phyloP scores from a whole-genome alignment of 768 basidiomycete species.

The Kwoniella bestiolae region DNA sequence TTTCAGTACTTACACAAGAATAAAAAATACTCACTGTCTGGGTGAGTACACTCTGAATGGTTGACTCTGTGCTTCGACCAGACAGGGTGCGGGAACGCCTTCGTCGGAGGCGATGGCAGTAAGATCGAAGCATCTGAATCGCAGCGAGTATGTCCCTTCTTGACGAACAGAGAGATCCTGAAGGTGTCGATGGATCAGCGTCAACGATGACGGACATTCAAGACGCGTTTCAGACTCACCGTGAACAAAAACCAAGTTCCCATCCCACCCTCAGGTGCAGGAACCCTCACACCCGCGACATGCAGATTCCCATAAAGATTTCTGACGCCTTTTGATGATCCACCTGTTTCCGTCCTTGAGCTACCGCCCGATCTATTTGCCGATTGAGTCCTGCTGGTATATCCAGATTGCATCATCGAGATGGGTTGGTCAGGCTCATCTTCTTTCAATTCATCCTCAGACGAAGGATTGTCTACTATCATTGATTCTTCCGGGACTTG shows the following conservation, averaged over 20 bases:
- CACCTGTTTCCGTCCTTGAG: background rate
- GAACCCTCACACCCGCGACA: constrained; percentile 43
- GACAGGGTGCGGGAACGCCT: constrained; percentile 17
- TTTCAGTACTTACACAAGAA: background rate
- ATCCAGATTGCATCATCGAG: background rate
- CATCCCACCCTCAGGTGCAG: constrained; percentile 37
- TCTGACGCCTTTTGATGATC: constrained; percentile 13
- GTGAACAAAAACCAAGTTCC: constrained; percentile 53
- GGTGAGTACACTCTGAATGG: constrained; percentile 48
- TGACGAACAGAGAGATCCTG: constrained; percentile 47
- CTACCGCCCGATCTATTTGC: background rate
- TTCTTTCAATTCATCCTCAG: background rate
- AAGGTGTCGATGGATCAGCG: background rate
- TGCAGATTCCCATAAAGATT: constrained; percentile 51
- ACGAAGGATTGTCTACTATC: background rate
- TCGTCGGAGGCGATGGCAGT: constrained; percentile 21
- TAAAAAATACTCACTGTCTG: constrained; percentile 36
- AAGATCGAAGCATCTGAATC: constrained; percentile 46
- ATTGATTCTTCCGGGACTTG: background rate
- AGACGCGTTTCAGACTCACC: too few relatives aligned
- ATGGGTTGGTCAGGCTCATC: constrained; percentile 1
- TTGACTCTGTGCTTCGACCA: constrained; percentile 35
- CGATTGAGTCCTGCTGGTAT: background rate
- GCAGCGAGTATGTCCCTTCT: constrained; percentile 45
- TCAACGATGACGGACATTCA: too few relatives aligned